A percentile compares a stretch with the other conserved stretches of the same genome.
These are phyloP conservation scores for Phytopythium mirpurense DNA, from an alignment of 352 stramenopile genomes.

Conservation along the genomic window DNA sequence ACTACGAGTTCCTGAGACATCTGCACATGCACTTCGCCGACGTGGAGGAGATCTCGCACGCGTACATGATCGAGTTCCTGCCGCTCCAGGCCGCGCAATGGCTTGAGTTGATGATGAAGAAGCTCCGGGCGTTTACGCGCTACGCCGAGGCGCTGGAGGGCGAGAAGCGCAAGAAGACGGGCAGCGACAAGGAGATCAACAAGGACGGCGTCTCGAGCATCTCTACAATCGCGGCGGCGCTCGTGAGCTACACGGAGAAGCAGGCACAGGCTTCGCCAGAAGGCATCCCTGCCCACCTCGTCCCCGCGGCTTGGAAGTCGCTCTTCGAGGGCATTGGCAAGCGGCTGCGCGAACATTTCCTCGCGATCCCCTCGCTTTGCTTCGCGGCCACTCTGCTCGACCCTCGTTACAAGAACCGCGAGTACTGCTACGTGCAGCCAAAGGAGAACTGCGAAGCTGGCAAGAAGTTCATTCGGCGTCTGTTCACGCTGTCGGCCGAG, in stretches of 20 bases:
- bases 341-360: constrained; percentile 54
- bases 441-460: constrained; percentile 50
- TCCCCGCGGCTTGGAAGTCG: constrained; percentile 41
- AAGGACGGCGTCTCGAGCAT: constrained; percentile 72
- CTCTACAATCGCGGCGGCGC: constrained; percentile 62
- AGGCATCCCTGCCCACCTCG: constrained; percentile 24
- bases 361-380: constrained; percentile 39
- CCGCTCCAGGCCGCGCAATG: constrained; percentile 37
- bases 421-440: constrained; percentile 66
- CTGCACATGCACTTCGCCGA: constrained; percentile 37
- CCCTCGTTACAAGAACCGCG: constrained; percentile 76
- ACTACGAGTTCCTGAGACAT: constrained; percentile 58
- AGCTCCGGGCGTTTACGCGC: constrained; percentile 63
- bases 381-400: constrained; percentile 74
- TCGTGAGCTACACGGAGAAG: constrained; percentile 68
- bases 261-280: constrained; percentile 28
- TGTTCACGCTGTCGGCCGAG: constrained; percentile 41
- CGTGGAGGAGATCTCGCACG: constrained; percentile 53
- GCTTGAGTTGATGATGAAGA: constrained; percentile 57
- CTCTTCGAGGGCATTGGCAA: constrained; percentile 57
- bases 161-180: constrained; percentile 65
- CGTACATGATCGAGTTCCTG: constrained; percentile 42
- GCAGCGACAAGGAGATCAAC: constrained; percentile 74
- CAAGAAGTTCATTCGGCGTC: constrained; percentile 45
- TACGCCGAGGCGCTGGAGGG: constrained; percentile 71